Conservation (phyloP, 306 rosid genomes). For the Vigna trinervia region DNA sequence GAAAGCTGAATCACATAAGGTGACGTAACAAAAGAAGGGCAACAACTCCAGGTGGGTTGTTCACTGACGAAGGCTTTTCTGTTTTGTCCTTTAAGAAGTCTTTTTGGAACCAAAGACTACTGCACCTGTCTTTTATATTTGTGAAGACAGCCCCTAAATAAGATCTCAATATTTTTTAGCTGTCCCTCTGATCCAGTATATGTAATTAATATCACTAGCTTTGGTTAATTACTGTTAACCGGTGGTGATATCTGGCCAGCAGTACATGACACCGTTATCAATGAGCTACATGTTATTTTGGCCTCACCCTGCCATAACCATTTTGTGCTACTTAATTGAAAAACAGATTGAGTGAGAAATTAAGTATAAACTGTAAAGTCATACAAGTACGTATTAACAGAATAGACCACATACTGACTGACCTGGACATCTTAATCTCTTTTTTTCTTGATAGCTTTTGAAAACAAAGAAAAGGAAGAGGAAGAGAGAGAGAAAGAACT, state of each 20-base stretch:
- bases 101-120: constrained; percentile 57
- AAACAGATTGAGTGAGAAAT: constrained; percentile 30
- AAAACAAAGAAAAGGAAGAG: background rate
- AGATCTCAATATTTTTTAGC: constrained; percentile 17
- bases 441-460: too few relatives aligned
- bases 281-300: too few relatives aligned
- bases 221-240: constrained; percentile 11
- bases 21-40: constrained; percentile 48
- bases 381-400: background rate
- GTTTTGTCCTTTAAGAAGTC: constrained; percentile 59
- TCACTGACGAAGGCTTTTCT: constrained; percentile 57
- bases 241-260: constrained; percentile 22
- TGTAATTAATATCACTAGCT: constrained; percentile 9
- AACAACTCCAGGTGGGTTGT: constrained; percentile 54
- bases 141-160: constrained; percentile 16
- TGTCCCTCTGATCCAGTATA: constrained; percentile 28
- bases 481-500: background rate
- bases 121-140: constrained; percentile 26
- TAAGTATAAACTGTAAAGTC: constrained; percentile 1
- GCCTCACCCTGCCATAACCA: too few relatives aligned
- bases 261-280: constrained; percentile 17
- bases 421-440: background rate
- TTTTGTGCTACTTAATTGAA: constrained; percentile 17
- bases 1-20: constrained; percentile 39
- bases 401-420: constrained; percentile 26